These are phyloP conservation scores for Cercospora zeina DNA, from an alignment of 2,329 filamentous ascomycete genomes.

Conservation along the genomic window DNA sequence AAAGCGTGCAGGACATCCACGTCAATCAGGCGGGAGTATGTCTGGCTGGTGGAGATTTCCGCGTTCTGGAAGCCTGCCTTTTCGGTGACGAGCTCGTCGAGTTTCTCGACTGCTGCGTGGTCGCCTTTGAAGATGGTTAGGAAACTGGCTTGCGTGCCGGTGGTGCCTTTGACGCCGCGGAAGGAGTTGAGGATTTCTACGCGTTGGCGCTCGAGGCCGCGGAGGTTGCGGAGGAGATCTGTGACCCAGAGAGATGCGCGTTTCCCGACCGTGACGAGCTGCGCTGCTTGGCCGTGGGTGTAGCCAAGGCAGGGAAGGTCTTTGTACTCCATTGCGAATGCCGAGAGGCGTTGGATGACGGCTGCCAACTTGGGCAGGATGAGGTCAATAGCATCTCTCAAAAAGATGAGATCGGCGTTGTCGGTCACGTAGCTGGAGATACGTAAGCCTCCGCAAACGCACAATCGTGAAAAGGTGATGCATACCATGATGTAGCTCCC, in stretches of 20 bases:
- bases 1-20: conserved; percentile 78
- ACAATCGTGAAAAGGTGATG: neutral
- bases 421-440: conserved; percentile 62
- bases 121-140: conserved; percentile 66
- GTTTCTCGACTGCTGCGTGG: conserved; percentile 60
- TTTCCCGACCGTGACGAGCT: conserved; percentile 61
- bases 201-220: conserved; percentile 68
- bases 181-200: conserved; percentile 63
- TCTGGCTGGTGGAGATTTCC: conserved; percentile 69
- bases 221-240: conserved; percentile 72
- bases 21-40: conserved; percentile 80
- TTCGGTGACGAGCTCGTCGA: conserved; percentile 64
- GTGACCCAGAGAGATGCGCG: conserved; percentile 73
- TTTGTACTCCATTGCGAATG: conserved; percentile 73
- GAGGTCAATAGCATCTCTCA: conserved; percentile 73
- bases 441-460: neutral
- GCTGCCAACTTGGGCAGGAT: conserved; percentile 75
- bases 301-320: conserved; percentile 71
- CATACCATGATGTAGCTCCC: conserved; percentile 60
- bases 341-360: conserved; percentile 70
- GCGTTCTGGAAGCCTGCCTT: conserved; percentile 65
- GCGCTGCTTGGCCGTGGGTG: conserved; percentile 69
- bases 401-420: conserved; percentile 75
- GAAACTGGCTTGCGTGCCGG: conserved; percentile 77
- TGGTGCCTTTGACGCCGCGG: conserved; percentile 72